Percentiles rank a stretch among this genome's conserved stretches.
Evolutionary conservation across 305 asterid genomes (phyloP).

Genomic region (Fraxinus latifolia): DNA sequence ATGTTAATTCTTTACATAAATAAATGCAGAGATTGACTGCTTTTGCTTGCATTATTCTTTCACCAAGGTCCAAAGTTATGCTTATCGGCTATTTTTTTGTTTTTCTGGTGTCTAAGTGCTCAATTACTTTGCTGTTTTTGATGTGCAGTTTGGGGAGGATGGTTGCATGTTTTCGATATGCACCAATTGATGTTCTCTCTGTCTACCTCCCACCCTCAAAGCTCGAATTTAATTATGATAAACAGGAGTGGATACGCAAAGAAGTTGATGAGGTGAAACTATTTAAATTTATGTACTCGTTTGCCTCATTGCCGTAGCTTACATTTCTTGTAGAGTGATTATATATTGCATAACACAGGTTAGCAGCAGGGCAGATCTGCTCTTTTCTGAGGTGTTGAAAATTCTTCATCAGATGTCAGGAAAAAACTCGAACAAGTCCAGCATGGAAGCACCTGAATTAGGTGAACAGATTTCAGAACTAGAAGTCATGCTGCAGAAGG

Average conservation of each 20-base stretch:
- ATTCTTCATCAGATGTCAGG: constrained; percentile 48
- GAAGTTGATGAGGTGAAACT: constrained; percentile 61
- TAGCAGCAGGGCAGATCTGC: constrained; percentile 39
- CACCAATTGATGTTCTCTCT: constrained; percentile 68
- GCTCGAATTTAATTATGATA: constrained; percentile 57
- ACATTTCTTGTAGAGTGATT: constrained; percentile 26
- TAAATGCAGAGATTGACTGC: background rate
- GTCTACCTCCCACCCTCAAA: constrained; percentile 73
- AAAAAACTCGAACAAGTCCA: constrained; percentile 31
- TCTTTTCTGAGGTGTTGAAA: constrained; percentile 58
- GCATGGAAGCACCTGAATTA: constrained; percentile 36
- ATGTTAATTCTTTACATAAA: background rate
- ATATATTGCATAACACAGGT: constrained; percentile 41
- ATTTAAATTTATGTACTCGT: constrained; percentile 5
- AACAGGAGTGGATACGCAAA: constrained; percentile 63
- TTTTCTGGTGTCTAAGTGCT: constrained; percentile 2
- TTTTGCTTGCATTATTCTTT: constrained; percentile 18
- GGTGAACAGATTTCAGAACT: constrained; percentile 50
- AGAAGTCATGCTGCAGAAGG: constrained; percentile 54
- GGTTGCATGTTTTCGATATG: constrained; percentile 80
- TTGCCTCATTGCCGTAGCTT: constrained; percentile 15
- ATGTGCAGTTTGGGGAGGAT: constrained; percentile 67
- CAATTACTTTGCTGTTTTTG: constrained; percentile 25
- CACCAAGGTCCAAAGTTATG: constrained; percentile 14
- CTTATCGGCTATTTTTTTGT: constrained; percentile 10